phyloP scores from a whole-genome alignment of 2,329 filamentous ascomycete genomes.

The Ceratocystis lukuohia region DNA sequence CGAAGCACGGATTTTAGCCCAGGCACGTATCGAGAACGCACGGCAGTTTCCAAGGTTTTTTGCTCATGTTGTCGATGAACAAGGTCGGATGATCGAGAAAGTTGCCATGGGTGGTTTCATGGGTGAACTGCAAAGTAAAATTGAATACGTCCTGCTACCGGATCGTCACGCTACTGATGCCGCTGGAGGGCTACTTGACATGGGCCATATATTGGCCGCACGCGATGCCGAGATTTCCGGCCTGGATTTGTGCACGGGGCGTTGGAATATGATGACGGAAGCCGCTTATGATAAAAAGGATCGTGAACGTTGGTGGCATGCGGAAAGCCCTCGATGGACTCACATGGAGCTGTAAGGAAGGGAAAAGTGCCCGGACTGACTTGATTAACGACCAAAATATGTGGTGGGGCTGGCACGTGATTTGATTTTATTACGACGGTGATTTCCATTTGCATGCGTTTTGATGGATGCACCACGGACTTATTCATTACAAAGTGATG shows the following conservation, averaged over 20 bases:
- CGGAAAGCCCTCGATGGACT: slow-evolving; percentile 35
- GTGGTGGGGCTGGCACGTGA: slow-evolving; percentile 1
- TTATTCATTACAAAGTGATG: background rate
- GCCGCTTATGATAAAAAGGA: slow-evolving; percentile 33
- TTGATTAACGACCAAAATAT: background rate
- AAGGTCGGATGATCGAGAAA: slow-evolving; percentile 37
- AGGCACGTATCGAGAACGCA: slow-evolving; percentile 49
- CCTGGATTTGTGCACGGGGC: slow-evolving; percentile 33
- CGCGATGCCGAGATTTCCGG: slow-evolving; percentile 33
- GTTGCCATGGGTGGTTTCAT: slow-evolving; percentile 48
- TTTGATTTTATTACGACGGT: background rate
- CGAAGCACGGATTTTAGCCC: slow-evolving; percentile 47
- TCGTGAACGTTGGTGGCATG: slow-evolving; percentile 39
- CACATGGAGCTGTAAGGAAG: slow-evolving; percentile 21
- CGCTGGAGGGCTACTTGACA: slow-evolving; percentile 41
- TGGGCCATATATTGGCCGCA: slow-evolving; percentile 37
- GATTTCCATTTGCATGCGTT: background rate
- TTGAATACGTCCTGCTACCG: slow-evolving; percentile 47
- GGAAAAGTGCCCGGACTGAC: no score
- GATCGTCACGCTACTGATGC: slow-evolving; percentile 44
- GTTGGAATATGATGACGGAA: slow-evolving; percentile 32
- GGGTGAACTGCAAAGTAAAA: slow-evolving; percentile 43
- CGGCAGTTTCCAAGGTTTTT: slow-evolving; percentile 40
- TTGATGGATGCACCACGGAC: background rate
- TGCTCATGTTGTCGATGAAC: slow-evolving; percentile 43